Evolutionary conservation across 768 basidiomycete genomes (phyloP).

Genomic region (Pisolithus microcarpus): DNA sequence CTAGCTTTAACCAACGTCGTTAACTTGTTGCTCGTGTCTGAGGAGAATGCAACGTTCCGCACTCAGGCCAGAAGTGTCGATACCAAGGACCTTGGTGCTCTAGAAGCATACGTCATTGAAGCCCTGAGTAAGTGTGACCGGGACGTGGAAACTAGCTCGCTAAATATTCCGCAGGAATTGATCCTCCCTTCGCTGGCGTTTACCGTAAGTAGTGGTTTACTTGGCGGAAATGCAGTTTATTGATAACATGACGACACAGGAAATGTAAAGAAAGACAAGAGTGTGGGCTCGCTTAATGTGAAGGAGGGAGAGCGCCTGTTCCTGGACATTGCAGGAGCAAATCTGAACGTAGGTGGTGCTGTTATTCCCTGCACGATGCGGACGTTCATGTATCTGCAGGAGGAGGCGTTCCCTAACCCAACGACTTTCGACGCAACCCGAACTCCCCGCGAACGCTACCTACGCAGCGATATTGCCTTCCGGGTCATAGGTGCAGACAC

Average conservation of each 20-base stretch:
- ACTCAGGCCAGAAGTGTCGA: constrained; percentile 25
- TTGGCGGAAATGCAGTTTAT: not conserved
- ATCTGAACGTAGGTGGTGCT: constrained; percentile 43
- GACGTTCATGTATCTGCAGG: constrained; percentile 28
- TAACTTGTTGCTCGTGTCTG: constrained; percentile 55
- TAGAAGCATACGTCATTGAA: constrained; percentile 59
- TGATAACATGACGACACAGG: constrained; percentile 25
- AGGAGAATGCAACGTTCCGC: constrained; percentile 33
- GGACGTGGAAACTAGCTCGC: not conserved
- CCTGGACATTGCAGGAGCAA: constrained; percentile 52
- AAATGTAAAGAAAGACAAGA: constrained; percentile 39
- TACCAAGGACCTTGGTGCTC: constrained; percentile 28
- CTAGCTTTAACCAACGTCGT: constrained; percentile 59
- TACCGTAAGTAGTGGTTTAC: constrained; percentile 39
- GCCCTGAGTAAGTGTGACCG: constrained; percentile 50
- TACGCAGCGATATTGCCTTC: constrained; percentile 44
- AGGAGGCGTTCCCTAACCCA: constrained; percentile 45
- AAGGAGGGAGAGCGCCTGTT: constrained; percentile 51
- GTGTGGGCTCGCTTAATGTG: constrained; percentile 35
- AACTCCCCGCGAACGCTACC: constrained; percentile 34
- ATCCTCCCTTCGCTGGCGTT: constrained; percentile 65
- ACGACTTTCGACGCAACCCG: constrained; percentile 38
- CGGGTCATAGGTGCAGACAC: constrained; percentile 46
- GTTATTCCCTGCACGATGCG: not conserved
- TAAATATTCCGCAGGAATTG: constrained; percentile 44